Evolutionary conservation across 2,329 filamentous ascomycete species (phyloP), one percentile per base, ranked within the genome.

Genomic region (Chaetomiaceae sp.): DNA sequence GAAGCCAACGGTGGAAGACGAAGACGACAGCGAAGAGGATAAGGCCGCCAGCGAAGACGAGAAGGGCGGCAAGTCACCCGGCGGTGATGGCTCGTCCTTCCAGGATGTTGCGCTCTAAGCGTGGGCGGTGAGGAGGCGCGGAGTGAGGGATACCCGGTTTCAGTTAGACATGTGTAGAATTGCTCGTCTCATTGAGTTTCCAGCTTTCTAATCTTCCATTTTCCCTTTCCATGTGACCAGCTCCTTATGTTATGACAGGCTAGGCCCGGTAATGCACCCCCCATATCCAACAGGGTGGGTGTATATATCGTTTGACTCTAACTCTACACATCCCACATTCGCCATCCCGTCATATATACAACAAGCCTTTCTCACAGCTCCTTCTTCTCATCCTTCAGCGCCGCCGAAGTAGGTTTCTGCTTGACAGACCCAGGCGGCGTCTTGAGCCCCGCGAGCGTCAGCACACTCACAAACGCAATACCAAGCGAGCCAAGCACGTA

Each of bases 401-500:
- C 21, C 13, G 23, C 30, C 20, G 43, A 12, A 0, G 6, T 25
- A n/a, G 41, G 40, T 17, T 37, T 44, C 17, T 38, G 31, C 47
- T 44, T 55, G 17, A 55, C 49, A 14, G 69, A 68, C 1, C 64
- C 70, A 7, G 68, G 65, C 3, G 87, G 87, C 17, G 83, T 76
- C 70, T 85, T 88, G 56, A 96, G 69, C 0, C 79, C 80, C 17
- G 79, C 76, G 65, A 95, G 86, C 0, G 86, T 89, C 20, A 89
- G 69, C 10, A 75, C 76, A 39, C 79, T 78, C 10, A 97, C 91
- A 1, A 75, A 81, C 5, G 87, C 68, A 73, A 97, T 95, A 5
- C 89, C 90, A 12, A 81, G 75, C 0, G 89, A 87, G 4, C 93
- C 93, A 61, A 89, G 77, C 1, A 75, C 76, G 68, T 97, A 99